Evolutionary conservation across 306 rosid genomes (phyloP).

Genomic region (Cucumis cinereus): DNA sequence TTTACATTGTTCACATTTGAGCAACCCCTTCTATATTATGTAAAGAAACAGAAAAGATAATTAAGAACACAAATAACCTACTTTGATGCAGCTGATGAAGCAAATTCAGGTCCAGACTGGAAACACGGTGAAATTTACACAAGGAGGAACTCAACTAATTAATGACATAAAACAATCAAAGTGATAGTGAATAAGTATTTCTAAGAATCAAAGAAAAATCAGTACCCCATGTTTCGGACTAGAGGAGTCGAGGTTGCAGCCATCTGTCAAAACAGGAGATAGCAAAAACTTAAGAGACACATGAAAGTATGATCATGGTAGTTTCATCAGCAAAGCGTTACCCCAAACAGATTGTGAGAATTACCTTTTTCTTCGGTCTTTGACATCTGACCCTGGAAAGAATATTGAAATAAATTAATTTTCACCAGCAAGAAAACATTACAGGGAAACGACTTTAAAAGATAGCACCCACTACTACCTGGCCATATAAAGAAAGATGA

Average conservation of each 20-base stretch:
- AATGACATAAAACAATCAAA: neutral
- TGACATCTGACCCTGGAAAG: neutral
- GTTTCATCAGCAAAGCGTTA: neutral
- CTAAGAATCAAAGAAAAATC: constrained; percentile 11
- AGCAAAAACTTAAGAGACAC: neutral
- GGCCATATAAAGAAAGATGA: constrained; percentile 69
- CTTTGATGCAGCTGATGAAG: constrained; percentile 70
- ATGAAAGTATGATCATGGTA: neutral
- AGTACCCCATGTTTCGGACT: constrained; percentile 27
- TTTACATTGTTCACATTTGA: constrained; percentile 20
- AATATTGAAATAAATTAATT: neutral
- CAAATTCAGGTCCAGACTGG: constrained; percentile 49
- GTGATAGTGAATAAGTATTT: neutral
- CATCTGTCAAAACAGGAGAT: constrained; percentile 24
- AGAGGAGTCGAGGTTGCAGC: constrained; percentile 16
- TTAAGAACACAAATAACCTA: constrained; percentile 37
- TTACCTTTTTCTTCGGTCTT: constrained; percentile 28
- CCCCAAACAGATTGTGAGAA: constrained; percentile 8
- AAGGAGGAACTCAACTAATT: constrained; percentile 17
- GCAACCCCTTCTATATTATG: constrained; percentile 17
- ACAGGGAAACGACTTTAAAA: constrained; percentile 6
- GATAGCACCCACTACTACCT: constrained; percentile 42
- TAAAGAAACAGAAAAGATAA: constrained; percentile 6
- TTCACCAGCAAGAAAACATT: neutral
- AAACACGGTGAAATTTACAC: constrained; percentile 17